Evolutionary conservation across 805 yeast genomes (phyloP).

Genomic region (Candida lessepsii): DNA sequence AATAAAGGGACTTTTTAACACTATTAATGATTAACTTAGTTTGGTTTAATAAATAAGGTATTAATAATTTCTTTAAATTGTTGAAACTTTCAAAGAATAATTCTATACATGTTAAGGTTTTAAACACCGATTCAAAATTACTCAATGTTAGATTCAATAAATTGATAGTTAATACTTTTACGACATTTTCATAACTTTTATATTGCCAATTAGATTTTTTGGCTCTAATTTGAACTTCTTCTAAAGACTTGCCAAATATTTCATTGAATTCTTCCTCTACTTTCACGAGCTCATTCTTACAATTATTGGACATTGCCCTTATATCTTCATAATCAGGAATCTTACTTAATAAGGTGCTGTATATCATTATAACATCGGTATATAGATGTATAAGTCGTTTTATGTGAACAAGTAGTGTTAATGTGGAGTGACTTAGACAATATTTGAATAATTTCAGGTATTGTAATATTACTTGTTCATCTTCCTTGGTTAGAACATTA

Average conservation of each 20-base stretch:
- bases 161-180: slow-evolving; percentile 21
- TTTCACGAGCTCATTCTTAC: slow-evolving; percentile 20
- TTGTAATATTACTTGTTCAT: slow-evolving; percentile 24
- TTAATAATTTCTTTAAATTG: slow-evolving; percentile 36
- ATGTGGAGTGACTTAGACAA: slow-evolving; percentile 33
- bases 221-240: slow-evolving; percentile 9
- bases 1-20: slow-evolving; percentile 25
- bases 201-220: slow-evolving; percentile 25
- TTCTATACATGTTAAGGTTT: slow-evolving; percentile 34
- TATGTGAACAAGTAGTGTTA: slow-evolving; percentile 24
- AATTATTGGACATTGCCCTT: slow-evolving; percentile 28
- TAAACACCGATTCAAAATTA: slow-evolving; percentile 18
- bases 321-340: slow-evolving; percentile 43
- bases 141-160: slow-evolving; percentile 18
- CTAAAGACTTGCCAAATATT: slow-evolving; percentile 22
- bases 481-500: slow-evolving; percentile 16
- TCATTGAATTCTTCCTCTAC: slow-evolving; percentile 34
- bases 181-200: slow-evolving; percentile 23
- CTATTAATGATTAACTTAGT: slow-evolving; percentile 27
- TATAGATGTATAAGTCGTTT: slow-evolving; percentile 37
- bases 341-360: slow-evolving; percentile 37
- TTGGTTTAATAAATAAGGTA: slow-evolving; percentile 36
- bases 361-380: slow-evolving; percentile 38
- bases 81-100: slow-evolving; percentile 38
- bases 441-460: slow-evolving; percentile 31